These are phyloP conservation scores for Coniophora puteana DNA, from an alignment of 1,284 basidiomycete species.

Conservation along the genomic window DNA sequence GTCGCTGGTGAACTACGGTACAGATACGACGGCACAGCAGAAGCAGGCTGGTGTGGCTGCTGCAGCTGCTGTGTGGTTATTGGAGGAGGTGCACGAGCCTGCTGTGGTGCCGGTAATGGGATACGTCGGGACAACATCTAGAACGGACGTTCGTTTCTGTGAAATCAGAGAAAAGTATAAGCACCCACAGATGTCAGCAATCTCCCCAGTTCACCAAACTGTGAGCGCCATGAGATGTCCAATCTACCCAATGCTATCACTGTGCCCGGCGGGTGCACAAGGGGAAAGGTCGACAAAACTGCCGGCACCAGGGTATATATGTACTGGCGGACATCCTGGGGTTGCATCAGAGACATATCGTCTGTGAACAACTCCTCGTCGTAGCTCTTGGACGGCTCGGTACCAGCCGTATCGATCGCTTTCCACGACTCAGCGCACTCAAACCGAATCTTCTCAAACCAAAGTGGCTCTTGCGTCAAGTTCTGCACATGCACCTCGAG, in stretches of 20 bases:
- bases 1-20: constrained; percentile 46
- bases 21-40: constrained; percentile 69
- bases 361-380: constrained; percentile 50
- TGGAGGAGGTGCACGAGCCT: constrained; percentile 20
- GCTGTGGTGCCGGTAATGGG: constrained; percentile 39
- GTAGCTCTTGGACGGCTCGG: constrained; percentile 16
- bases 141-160: not conserved
- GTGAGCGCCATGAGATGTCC: constrained; percentile 80
- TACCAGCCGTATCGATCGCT: constrained; percentile 49
- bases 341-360: constrained; percentile 65
- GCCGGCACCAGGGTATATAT: constrained; percentile 74
- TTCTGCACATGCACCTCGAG: constrained; percentile 90
- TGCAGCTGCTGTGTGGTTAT: too few species aligned
- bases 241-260: constrained; percentile 76
- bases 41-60: constrained; percentile 49
- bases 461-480: constrained; percentile 69
- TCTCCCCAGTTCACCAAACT: constrained; percentile 77
- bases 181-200: constrained; percentile 66
- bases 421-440: constrained; percentile 72
- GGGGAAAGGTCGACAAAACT: constrained; percentile 41
- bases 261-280: constrained; percentile 56
- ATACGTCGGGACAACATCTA: constrained; percentile 73
- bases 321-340: constrained; percentile 81
- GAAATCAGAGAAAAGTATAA: not conserved
- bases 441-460: constrained; percentile 72